These are phyloP conservation scores for Petrea volubilis DNA, from an alignment of 257 asterid genomes.

Conservation along the genomic window DNA sequence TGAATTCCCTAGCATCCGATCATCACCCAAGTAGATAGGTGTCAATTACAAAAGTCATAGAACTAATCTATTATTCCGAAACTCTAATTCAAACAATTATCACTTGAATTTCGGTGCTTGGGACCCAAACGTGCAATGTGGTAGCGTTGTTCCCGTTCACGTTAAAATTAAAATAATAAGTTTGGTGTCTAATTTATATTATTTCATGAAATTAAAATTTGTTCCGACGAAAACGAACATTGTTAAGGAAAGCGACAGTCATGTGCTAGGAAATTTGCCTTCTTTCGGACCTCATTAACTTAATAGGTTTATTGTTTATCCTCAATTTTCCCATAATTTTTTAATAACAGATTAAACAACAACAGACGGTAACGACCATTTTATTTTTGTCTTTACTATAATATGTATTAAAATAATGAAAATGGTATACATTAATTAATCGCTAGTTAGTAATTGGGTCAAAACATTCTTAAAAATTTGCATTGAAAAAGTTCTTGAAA, in stretches of 20 bases:
- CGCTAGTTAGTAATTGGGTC: background rate
- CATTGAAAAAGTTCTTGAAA: background rate
- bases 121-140: slow-evolving; percentile 8
- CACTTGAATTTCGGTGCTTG: slow-evolving; percentile 11
- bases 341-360: slow-evolving; percentile 9
- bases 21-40: background rate
- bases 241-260: slow-evolving; percentile 35
- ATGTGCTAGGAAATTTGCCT: slow-evolving; percentile 24
- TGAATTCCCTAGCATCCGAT: background rate
- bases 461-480: background rate
- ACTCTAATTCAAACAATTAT: slow-evolving; percentile 5
- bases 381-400: background rate
- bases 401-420: background rate
- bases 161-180: background rate
- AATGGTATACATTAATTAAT: background rate
- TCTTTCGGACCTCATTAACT: slow-evolving; percentile 9
- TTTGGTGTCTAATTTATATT: slow-evolving; percentile 7
- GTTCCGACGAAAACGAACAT: background rate
- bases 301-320: background rate
- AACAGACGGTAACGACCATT: slow-evolving; percentile 15
- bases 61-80: background rate
- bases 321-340: background rate
- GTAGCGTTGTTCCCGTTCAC: slow-evolving; percentile 10
- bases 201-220: background rate
- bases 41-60: background rate